phyloP scores from a whole-genome alignment of 2,329 filamentous ascomycete species.

The Aspergillus fijiensis region DNA sequence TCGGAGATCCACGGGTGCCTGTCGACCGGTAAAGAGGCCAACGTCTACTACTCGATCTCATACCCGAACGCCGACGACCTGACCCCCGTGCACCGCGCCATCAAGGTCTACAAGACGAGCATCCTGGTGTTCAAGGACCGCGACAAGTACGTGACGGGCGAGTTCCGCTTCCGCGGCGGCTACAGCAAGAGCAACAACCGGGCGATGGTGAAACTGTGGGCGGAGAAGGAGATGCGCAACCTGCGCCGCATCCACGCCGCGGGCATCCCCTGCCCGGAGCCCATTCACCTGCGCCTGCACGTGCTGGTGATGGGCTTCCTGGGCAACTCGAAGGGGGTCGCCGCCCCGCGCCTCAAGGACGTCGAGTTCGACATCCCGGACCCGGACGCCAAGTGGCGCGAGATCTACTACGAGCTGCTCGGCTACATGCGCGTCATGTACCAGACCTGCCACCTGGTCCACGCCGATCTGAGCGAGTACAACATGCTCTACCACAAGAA shows the following conservation, averaged over 20 bases:
- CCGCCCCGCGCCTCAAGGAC: constrained; percentile 85
- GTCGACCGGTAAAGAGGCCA: constrained; percentile 96
- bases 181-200: constrained; percentile 94
- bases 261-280: constrained; percentile 87
- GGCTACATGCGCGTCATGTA: constrained; percentile 91
- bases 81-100: constrained; percentile 69
- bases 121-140: constrained; percentile 98
- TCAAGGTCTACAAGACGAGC: constrained; percentile 98
- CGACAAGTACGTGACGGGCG: constrained; percentile 91
- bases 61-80: constrained; percentile 52
- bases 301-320: constrained; percentile 94
- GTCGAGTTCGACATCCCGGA: constrained; percentile 71
- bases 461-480: constrained; percentile 97
- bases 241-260: constrained; percentile 78
- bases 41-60: constrained; percentile 88
- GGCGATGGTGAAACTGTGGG: constrained; percentile 98
- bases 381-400: constrained; percentile 69
- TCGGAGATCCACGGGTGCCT: constrained; percentile 92
- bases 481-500: constrained; percentile 87
- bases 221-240: constrained; percentile 97
- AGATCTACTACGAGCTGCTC: constrained; percentile 78
- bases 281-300: constrained; percentile 84
- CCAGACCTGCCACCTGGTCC: constrained; percentile 85
- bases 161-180: constrained; percentile 85
- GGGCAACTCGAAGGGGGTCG: constrained; percentile 80